Base-by-base conservation (phyloP, 2,329 filamentous ascomycete species). In the Herpotrichia juniperi region DNA sequence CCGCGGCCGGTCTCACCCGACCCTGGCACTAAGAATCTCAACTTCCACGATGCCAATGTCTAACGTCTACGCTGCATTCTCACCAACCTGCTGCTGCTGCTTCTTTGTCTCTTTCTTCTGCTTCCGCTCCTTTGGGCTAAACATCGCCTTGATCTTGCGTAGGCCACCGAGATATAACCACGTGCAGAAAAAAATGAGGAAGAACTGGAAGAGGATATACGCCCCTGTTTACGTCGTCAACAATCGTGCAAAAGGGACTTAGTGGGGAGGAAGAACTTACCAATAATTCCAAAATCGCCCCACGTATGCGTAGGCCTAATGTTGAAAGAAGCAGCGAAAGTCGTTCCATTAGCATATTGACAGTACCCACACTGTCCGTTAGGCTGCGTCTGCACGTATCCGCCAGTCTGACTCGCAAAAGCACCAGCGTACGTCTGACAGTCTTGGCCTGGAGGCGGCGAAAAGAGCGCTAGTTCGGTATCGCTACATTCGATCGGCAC, bases 281-380 rank as follows among this genome's bases (percentile, higher is more conserved):
- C 84, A 58, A 87, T 85, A 46, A 88, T 84, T 2, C 86, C 80
- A 70, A 87, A 89, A 52, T 88, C 76, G 10, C 86, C 74, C 87
- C 87, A 90, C 42, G 86, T 84, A 46, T 88, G 71, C 1, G 68
- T 68, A 42, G 87, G 85, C 44, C 78, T 83, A 7, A 88, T 78
- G 59, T 85, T 87, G 64, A 90, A 86, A 1, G 76, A 74, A 0
- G 67, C 68, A 12, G 66, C 71, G 39, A 86, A 90, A 59, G 85
- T 72, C 57, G 87, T 84, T 0, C 87, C 87, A 2, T 72, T 81
- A 1, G 77, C 76, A 53, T 83, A 87, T 54, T 86, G 83, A 58
- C 88, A 91, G 64, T 83, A 87, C 19, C 84, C 81, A 67, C 88
- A 90, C 28, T 82, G 64, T 0, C 82, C 86, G 47, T 81, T 75